Conservation (phyloP, 2,329 filamentous ascomycete species). For the Neofusicoccum parvum region DNA sequence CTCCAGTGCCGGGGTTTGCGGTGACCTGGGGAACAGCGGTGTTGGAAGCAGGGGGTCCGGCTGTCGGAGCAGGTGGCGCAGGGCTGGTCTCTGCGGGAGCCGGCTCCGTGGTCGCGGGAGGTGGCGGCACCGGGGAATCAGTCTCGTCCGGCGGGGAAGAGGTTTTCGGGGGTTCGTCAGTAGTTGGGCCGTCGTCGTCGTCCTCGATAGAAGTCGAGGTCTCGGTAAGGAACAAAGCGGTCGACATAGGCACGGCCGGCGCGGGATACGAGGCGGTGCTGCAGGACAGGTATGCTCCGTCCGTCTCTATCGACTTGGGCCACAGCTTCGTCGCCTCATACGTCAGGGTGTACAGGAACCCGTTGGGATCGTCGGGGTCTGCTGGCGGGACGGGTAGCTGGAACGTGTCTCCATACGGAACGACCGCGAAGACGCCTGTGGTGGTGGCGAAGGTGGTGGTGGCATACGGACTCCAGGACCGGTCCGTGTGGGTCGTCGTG, state of each 20-base stretch:
- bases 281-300: conserved; percentile 3
- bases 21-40: background rate
- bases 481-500: background rate
- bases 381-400: background rate
- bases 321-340: background rate
- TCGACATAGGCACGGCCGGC: background rate
- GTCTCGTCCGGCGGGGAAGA: background rate
- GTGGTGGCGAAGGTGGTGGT: background rate
- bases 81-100: background rate
- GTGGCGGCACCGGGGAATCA: background rate
- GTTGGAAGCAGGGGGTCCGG: background rate
- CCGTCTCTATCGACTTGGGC: conserved; percentile 5
- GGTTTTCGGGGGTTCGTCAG: background rate
- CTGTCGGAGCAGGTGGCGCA: background rate
- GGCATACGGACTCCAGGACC: background rate
- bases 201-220: conserved; percentile 1
- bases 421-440: background rate
- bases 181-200: background rate
- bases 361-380: background rate
- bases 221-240: background rate
- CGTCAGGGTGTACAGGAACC: conserved; percentile 1
- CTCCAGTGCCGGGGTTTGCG: no score
- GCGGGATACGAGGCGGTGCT: background rate
- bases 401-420: background rate
- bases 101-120: background rate